Conservation (phyloP, 257 asterid species). For the Coffea eugenioides region DNA sequence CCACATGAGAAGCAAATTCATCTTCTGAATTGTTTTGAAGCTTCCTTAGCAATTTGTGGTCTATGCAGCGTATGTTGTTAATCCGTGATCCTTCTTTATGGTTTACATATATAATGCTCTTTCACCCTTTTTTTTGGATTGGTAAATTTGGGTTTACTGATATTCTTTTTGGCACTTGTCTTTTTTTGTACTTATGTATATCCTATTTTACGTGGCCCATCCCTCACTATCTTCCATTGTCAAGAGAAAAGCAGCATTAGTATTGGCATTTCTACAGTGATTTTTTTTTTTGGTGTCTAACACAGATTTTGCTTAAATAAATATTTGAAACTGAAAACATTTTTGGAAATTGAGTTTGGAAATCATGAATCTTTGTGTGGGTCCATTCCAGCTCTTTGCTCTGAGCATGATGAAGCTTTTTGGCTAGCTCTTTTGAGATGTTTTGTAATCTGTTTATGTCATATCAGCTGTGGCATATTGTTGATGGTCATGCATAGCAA, state of each 20-base stretch:
- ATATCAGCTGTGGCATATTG: not conserved
- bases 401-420: not conserved
- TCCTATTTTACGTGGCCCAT: not conserved
- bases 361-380: not conserved
- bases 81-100: constrained; percentile 1
- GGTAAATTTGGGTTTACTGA: not conserved
- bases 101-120: not conserved
- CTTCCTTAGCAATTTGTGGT: constrained; percentile 83
- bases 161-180: not conserved
- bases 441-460: not conserved
- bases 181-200: not conserved
- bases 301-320: not conserved
- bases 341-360: not conserved
- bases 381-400: not conserved
- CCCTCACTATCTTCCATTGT: not conserved
- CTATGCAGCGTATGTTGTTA: constrained; percentile 75
- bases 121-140: not conserved
- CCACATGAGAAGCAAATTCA: constrained; percentile 56
- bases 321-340: not conserved
- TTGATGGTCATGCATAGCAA: not conserved
- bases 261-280: too few species aligned
- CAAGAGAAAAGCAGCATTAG: not conserved
- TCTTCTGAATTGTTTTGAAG: constrained; percentile 83
- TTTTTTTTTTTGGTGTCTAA: not conserved
- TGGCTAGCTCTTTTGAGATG: not conserved